These are phyloP conservation scores for Monosporascus sp. DNA, from an alignment of 2,329 filamentous ascomycete species.

Conservation along the genomic window DNA sequence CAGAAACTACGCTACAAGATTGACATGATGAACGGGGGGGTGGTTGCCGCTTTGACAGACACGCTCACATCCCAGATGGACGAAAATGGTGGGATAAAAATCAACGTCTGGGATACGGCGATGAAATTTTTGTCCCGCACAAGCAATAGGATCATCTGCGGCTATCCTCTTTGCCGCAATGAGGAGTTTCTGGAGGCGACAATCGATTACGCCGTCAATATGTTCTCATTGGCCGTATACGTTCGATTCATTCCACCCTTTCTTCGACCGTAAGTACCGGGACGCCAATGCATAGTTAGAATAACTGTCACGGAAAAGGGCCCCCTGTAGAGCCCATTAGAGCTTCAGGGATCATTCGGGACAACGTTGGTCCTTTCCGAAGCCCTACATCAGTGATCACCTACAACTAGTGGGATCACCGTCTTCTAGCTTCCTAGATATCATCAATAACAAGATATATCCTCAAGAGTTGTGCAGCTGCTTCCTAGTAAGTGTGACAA, in stretches of 20 bases:
- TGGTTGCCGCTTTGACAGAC: constrained; percentile 3
- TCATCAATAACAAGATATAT: too few relatives aligned
- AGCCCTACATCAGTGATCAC: too few relatives aligned
- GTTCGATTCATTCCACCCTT: constrained; percentile 10
- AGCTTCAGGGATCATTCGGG: too few relatives aligned
- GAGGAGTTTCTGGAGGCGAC: constrained; percentile 13
- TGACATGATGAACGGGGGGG: constrained; percentile 6
- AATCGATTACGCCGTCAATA: constrained; percentile 10
- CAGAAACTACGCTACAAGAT: constrained; percentile 8
- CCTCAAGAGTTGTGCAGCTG: too few relatives aligned
- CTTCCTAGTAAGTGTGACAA: too few relatives aligned
- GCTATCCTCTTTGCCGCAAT: constrained; percentile 10
- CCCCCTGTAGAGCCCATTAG: too few relatives aligned
- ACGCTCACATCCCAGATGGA: constrained; percentile 2
- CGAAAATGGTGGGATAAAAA: constrained; percentile 2
- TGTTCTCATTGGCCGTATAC: constrained; percentile 12
- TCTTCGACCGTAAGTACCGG: neutral
- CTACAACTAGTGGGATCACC: too few relatives aligned
- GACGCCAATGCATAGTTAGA: neutral
- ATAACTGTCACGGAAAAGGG: too few relatives aligned
- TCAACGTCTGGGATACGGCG: constrained; percentile 12
- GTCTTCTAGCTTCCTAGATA: too few relatives aligned
- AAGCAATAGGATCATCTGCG: constrained; percentile 7
- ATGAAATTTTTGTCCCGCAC: constrained; percentile 4
- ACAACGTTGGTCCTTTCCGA: too few relatives aligned